Percentiles rank a stretch among this genome's conserved stretches.
Conservation (phyloP, 352 stramenopile species). For the Globisporangium barbulae region DNA sequence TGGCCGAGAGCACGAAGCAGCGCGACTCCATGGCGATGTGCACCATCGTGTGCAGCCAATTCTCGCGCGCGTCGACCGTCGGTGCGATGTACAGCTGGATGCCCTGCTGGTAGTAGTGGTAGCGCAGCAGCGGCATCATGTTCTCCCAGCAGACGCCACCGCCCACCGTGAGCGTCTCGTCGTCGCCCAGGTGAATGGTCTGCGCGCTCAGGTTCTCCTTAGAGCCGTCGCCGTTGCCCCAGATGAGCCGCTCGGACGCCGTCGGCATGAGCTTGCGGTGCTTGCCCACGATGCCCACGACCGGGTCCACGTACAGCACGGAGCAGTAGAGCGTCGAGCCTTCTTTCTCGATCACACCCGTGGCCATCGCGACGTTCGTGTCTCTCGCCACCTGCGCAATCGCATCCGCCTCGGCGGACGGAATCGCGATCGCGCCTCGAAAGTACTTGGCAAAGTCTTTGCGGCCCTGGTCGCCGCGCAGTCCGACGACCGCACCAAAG, state of each 20-base stretch:
- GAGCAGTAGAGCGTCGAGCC: constrained; percentile 26
- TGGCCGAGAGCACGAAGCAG: constrained; percentile 30
- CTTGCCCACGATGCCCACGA: constrained; percentile 22
- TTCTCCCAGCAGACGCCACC: constrained; percentile 28
- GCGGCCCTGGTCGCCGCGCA: constrained; percentile 18
- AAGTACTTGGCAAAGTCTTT: constrained; percentile 23
- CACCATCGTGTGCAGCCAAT: constrained; percentile 24
- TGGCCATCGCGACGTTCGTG: constrained; percentile 11
- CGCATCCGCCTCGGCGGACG: constrained; percentile 20
- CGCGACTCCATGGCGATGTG: constrained; percentile 29
- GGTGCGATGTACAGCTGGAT: constrained; percentile 24
- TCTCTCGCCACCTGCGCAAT: constrained; percentile 18
- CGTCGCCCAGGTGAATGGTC: constrained; percentile 8
- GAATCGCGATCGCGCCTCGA: constrained; percentile 17
- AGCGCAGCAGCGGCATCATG: constrained; percentile 29
- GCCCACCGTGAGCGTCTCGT: constrained; percentile 13
- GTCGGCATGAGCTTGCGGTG: constrained; percentile 29
- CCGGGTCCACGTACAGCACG: constrained; percentile 21
- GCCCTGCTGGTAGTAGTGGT: constrained; percentile 24
- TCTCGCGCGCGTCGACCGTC: constrained; percentile 24
- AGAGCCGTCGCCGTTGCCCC: constrained; percentile 22
- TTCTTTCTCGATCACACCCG: constrained; percentile 22
- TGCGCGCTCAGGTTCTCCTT: constrained; percentile 22
- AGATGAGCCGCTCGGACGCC: constrained; percentile 27
- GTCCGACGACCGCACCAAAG: constrained; percentile 21